Conservation (phyloP, 2,329 filamentous ascomycete genomes). For the Cladosporium sp. region DNA sequence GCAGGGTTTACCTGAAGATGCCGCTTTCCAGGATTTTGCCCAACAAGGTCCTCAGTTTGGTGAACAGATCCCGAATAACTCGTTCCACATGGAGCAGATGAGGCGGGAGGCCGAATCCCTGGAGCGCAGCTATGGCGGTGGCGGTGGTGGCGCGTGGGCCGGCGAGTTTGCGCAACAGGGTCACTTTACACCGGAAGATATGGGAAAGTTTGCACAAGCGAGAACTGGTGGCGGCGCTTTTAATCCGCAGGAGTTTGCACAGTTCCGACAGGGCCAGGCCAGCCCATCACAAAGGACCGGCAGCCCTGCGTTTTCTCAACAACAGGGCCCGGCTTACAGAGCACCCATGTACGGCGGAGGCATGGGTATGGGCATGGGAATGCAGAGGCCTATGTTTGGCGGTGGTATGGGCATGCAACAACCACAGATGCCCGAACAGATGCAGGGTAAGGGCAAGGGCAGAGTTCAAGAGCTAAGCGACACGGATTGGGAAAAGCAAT, state of each 20-base stretch:
- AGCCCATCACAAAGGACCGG: conserved; percentile 54
- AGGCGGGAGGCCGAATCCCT: conserved; percentile 57
- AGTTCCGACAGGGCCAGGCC: conserved; percentile 72
- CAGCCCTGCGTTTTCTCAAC: conserved; percentile 46
- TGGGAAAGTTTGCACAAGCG: conserved; percentile 19
- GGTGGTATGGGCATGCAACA: conserved; percentile 51
- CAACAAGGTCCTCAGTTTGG: conserved; percentile 66
- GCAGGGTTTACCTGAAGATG: conserved; percentile 26
- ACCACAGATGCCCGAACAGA: conserved; percentile 23
- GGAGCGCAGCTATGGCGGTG: conserved; percentile 21
- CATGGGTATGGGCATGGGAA: conserved; percentile 52
- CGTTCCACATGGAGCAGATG: conserved; percentile 65
- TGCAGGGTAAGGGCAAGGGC: conserved; percentile 71
- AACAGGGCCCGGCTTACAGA: conserved; percentile 46
- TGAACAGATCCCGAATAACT: conserved; percentile 48
- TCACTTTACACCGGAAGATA: conserved; percentile 20
- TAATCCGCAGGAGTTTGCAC: conserved; percentile 78
- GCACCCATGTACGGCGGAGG: conserved; percentile 54
- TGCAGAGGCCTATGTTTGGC: conserved; percentile 28
- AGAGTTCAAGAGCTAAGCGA: conserved; percentile 88
- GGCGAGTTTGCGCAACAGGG: conserved; percentile 30
- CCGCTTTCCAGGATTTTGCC: conserved; percentile 61
- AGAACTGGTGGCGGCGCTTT: conserved; percentile 48
- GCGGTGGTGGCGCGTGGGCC: conserved; percentile 26
- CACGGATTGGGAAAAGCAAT: conserved; percentile 92